Percentiles rank a stretch among this genome's conserved stretches.
Conservation (phyloP, 768 basidiomycete species). For the Phanerodontia chrysosporium region DNA sequence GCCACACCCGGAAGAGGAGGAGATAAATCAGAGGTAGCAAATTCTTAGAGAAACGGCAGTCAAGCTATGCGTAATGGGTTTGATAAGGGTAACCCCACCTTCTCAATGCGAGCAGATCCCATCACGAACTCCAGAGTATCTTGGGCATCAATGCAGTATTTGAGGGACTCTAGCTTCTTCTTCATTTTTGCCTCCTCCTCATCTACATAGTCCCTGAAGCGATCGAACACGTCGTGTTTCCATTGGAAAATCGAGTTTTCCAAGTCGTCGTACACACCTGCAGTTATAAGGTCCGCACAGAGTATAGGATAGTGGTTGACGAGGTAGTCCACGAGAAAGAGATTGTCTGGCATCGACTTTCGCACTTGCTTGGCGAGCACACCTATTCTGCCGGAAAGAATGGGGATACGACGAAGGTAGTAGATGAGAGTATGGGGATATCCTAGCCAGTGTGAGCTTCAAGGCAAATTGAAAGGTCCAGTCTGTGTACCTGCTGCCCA, state of each 20-base stretch:
- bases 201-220: slow-evolving; percentile 7
- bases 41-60: neutral
- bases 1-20: slow-evolving; percentile 2
- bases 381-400: slow-evolving; percentile 3
- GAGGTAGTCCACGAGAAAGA: neutral
- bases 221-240: slow-evolving; percentile 2
- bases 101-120: slow-evolving; percentile 9
- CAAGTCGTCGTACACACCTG: slow-evolving; percentile 4
- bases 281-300: slow-evolving; percentile 5
- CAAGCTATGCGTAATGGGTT: too few species aligned
- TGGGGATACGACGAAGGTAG: slow-evolving; percentile 16
- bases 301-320: neutral
- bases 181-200: slow-evolving; percentile 8
- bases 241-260: neutral
- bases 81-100: neutral
- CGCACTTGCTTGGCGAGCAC: slow-evolving; percentile 1
- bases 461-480: neutral
- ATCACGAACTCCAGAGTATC: slow-evolving; percentile 10
- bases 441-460: slow-evolving; percentile 2
- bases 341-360: neutral
- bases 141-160: slow-evolving; percentile 10
- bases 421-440: slow-evolving; percentile 11
- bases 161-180: neutral
- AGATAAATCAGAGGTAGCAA: slow-evolving; percentile 5
- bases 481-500: slow-evolving; percentile 15